Conservation (phyloP, 108 stramenopile species). For the Skeletonema grethae region DNA sequence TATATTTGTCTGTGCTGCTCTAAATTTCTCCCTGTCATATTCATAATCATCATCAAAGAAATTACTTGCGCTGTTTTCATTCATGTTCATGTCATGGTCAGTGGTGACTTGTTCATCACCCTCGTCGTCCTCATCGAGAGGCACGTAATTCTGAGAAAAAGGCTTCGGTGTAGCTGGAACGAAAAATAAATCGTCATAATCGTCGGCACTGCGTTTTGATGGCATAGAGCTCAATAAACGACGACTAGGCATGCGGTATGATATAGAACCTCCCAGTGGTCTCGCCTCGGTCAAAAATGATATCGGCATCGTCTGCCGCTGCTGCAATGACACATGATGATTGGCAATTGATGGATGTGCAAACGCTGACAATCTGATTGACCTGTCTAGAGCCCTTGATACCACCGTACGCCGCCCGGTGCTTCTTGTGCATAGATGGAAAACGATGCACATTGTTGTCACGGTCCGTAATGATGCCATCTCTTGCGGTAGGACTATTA, state of each 20-base stretch:
- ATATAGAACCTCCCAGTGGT: not conserved
- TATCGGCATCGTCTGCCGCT: not conserved
- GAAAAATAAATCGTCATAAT: conserved; percentile 17
- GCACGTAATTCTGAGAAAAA: not conserved
- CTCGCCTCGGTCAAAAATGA: not conserved
- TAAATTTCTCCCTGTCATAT: not conserved
- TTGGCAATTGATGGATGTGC: not conserved
- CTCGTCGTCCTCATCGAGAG: not conserved
- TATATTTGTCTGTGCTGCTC: not conserved
- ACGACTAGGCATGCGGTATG: not conserved
- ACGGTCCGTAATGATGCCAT: not conserved
- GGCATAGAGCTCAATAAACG: not conserved
- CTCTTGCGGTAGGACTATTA: not conserved
- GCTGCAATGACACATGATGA: conserved; percentile 1
- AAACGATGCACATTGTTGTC: not conserved
- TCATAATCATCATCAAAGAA: not conserved
- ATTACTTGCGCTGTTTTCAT: not conserved
- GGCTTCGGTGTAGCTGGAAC: conserved; percentile 7
- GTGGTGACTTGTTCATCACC: not conserved
- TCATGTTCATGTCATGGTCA: not conserved
- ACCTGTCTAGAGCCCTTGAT: not conserved
- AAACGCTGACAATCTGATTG: not conserved
- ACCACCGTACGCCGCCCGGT: not conserved
- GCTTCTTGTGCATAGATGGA: not conserved
- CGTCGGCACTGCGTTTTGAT: conserved; percentile 11